These are phyloP conservation scores for Syzygium syzygioides DNA, from an alignment of 441 rosid genomes.

Conservation along the genomic window DNA sequence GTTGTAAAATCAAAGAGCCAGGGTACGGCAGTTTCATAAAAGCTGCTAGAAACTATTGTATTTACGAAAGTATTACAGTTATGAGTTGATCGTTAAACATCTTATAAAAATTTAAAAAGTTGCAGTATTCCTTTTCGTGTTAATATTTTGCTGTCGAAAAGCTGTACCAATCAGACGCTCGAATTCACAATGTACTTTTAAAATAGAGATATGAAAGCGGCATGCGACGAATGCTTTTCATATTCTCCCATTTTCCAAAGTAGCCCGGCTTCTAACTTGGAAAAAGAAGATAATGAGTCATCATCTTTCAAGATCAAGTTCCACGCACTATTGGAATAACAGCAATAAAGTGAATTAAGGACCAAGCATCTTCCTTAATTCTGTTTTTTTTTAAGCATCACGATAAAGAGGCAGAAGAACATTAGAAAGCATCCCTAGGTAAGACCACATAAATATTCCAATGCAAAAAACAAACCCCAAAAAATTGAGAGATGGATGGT, in stretches of 20 bases:
- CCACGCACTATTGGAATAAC: neutral
- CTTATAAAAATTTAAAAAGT: neutral
- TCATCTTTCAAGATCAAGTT: neutral
- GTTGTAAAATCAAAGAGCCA: neutral
- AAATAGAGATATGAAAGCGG: neutral
- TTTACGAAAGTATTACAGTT: neutral
- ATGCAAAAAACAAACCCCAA: neutral
- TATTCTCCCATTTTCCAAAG: neutral
- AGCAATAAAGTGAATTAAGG: neutral
- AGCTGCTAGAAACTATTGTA: neutral
- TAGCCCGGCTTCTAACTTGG: neutral
- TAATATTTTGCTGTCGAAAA: neutral
- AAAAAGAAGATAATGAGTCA: neutral
- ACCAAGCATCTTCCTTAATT: neutral
- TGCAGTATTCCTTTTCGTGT: neutral
- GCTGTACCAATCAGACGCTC: neutral
- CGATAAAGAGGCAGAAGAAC: neutral
- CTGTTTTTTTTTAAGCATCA: neutral
- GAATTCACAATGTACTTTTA: neutral
- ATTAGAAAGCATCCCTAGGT: neutral
- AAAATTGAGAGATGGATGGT: neutral
- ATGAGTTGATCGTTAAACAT: neutral
- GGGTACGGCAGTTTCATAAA: neutral
- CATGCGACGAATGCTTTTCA: neutral
- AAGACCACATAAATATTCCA: neutral